These are phyloP conservation scores for Cornus kousa DNA, from an alignment of 148 eudicot genomes.

Conservation along the genomic window DNA sequence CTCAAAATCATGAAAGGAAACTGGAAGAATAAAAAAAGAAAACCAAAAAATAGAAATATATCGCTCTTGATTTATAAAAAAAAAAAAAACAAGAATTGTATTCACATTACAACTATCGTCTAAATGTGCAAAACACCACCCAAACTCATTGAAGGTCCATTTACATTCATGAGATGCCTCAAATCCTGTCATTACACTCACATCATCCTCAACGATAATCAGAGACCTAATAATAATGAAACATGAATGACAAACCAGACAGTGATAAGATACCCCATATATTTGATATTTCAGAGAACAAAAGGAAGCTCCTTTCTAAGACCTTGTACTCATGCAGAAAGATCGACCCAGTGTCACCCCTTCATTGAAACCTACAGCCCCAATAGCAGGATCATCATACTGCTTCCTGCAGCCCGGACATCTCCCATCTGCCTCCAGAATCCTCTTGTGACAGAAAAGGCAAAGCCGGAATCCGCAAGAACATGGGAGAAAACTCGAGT, in stretches of 20 bases:
- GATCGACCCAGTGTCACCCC: constrained; percentile 45
- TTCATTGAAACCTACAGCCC: constrained; percentile 39
- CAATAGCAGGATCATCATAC: constrained; percentile 40
- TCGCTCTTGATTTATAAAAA: neutral
- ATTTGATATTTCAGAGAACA: constrained; percentile 20
- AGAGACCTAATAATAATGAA: constrained; percentile 33
- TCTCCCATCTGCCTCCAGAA: constrained; percentile 68
- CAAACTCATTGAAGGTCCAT: neutral
- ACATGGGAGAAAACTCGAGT: constrained; percentile 77
- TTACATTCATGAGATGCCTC: neutral
- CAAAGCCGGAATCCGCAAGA: constrained; percentile 74
- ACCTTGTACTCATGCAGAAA: constrained; percentile 60
- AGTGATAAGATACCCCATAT: constrained; percentile 27
- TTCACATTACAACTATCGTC: neutral
- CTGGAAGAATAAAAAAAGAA: neutral
- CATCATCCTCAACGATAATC: constrained; percentile 18
- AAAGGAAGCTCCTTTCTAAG: constrained; percentile 32
- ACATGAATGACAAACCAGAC: constrained; percentile 28
- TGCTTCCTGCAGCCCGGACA: constrained; percentile 90
- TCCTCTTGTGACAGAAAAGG: constrained; percentile 84
- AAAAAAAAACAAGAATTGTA: neutral
- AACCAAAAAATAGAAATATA: neutral
- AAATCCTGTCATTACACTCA: neutral
- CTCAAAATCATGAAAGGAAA: neutral
- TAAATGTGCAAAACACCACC: neutral